These are phyloP conservation scores for Heterococcus sp. DNA, from an alignment of 108 stramenopile genomes.

Conservation along the genomic window DNA sequence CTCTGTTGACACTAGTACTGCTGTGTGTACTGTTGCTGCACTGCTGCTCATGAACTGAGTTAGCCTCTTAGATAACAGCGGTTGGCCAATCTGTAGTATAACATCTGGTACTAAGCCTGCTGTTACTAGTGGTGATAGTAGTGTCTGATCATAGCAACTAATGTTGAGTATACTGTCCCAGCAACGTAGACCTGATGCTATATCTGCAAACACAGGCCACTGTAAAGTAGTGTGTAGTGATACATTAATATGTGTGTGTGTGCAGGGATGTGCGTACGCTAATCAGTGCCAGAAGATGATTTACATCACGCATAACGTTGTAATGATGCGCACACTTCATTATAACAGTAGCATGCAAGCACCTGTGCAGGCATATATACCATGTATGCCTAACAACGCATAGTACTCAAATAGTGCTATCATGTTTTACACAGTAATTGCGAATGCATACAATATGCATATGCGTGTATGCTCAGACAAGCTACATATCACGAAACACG, in stretches of 20 bases:
- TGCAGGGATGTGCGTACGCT: too few species aligned
- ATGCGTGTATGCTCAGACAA: too few species aligned
- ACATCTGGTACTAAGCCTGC: slow-evolving; percentile 73
- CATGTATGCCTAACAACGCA: too few species aligned
- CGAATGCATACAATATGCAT: too few species aligned
- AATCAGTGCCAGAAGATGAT: too few species aligned
- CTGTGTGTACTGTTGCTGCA: not conserved
- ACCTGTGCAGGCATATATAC: too few species aligned
- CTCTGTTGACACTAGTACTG: slow-evolving; percentile 1
- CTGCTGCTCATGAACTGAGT: slow-evolving; percentile 12
- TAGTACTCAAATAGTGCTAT: too few species aligned
- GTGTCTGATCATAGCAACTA: slow-evolving; percentile 60
- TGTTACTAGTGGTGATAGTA: slow-evolving; percentile 64
- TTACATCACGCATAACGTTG: too few species aligned
- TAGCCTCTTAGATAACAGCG: slow-evolving; percentile 75
- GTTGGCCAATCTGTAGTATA: slow-evolving; percentile 72
- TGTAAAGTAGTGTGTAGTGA: not conserved
- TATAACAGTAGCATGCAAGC: too few species aligned
- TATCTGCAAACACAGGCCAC: slow-evolving; percentile 27
- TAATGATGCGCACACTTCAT: too few species aligned
- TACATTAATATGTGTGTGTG: too few species aligned
- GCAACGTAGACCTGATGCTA: slow-evolving; percentile 26
- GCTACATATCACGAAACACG: not conserved
- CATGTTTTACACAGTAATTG: too few species aligned
- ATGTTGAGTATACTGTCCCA: slow-evolving; percentile 1